phyloP scores from a whole-genome alignment of 2,329 filamentous ascomycete genomes.

The Trichophaea hybrida region DNA sequence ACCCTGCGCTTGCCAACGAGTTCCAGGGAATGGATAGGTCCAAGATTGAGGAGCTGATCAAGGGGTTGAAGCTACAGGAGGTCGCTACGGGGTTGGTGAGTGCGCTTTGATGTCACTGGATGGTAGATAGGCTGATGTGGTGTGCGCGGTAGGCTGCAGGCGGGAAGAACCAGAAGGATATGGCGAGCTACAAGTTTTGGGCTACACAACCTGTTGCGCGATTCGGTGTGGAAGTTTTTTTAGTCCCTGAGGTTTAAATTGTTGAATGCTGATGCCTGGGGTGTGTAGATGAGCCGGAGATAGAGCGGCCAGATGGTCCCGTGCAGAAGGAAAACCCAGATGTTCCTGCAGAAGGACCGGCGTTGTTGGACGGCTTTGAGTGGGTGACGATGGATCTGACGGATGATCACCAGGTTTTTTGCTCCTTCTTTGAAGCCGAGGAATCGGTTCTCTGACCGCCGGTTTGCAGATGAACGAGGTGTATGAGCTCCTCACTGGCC shows the following conservation, averaged over 20 bases:
- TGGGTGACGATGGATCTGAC: conserved; percentile 85
- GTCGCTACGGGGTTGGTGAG: conserved; percentile 36
- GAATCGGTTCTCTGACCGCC: not conserved
- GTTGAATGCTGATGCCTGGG: not conserved
- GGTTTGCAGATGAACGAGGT: conserved; percentile 59
- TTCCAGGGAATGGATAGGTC: conserved; percentile 59
- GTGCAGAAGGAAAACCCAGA: conserved; percentile 68
- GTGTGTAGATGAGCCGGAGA: conserved; percentile 19
- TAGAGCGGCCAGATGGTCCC: conserved; percentile 50
- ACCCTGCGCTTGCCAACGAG: conserved; percentile 53
- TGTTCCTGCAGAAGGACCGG: conserved; percentile 57
- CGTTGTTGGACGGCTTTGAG: conserved; percentile 71
- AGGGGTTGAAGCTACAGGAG: conserved; percentile 36
- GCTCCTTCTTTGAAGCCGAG: not conserved
- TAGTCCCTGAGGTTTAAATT: too few species aligned
- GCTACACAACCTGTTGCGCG: conserved; percentile 87
- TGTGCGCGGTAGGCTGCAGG: conserved; percentile 41
- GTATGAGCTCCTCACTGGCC: conserved; percentile 76
- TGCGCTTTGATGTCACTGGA: not conserved
- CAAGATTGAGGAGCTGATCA: conserved; percentile 38
- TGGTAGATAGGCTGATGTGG: conserved; percentile 2
- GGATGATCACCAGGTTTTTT: conserved; percentile 45
- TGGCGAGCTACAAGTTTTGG: conserved; percentile 98
- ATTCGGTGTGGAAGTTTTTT: conserved; percentile 41
- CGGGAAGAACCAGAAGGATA: conserved; percentile 86